phyloP scores from a whole-genome alignment of 495 filamentous ascomycete species.

The Lophiotrema nucula region DNA sequence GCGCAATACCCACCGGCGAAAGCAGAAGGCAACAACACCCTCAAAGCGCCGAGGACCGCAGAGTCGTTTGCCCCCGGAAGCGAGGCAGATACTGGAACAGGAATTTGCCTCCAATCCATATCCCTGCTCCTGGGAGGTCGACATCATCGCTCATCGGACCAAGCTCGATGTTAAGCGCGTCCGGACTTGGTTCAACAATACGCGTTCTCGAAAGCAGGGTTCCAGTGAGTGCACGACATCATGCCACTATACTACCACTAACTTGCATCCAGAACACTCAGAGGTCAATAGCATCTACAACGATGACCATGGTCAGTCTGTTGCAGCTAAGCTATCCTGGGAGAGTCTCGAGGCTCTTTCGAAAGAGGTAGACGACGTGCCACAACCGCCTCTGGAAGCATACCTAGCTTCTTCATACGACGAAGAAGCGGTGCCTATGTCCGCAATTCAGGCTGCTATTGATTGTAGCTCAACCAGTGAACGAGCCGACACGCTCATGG shows the following conservation, averaged over 20 bases:
- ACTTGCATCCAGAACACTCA: not conserved
- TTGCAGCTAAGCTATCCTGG: conserved; percentile 15
- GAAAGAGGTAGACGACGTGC: conserved; percentile 1
- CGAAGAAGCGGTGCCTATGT: conserved; percentile 12
- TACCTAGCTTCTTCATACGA: conserved; percentile 20
- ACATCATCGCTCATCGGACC: conserved; percentile 23
- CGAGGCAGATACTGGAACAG: conserved; percentile 21
- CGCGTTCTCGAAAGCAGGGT: conserved; percentile 18
- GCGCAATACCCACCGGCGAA: no score
- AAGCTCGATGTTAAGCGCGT: conserved; percentile 21
- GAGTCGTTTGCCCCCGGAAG: conserved; percentile 10
- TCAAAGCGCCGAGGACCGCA: conserved; percentile 5
- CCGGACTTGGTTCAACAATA: conserved; percentile 30
- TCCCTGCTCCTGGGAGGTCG: conserved; percentile 25
- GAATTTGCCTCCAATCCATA: conserved; percentile 27
- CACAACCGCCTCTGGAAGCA: conserved; percentile 12
- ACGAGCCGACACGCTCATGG: not conserved
- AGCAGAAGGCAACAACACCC: not conserved
- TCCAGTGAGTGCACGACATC: not conserved
- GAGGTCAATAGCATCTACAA: not conserved
- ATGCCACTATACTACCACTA: not conserved
- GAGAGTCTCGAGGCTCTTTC: conserved; percentile 21
- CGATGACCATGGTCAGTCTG: not conserved
- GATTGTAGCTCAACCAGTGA: conserved; percentile 5
- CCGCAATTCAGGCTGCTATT: conserved; percentile 22